phyloP scores from a whole-genome alignment of 2,329 filamentous ascomycete genomes.

The Claviceps sp. region DNA sequence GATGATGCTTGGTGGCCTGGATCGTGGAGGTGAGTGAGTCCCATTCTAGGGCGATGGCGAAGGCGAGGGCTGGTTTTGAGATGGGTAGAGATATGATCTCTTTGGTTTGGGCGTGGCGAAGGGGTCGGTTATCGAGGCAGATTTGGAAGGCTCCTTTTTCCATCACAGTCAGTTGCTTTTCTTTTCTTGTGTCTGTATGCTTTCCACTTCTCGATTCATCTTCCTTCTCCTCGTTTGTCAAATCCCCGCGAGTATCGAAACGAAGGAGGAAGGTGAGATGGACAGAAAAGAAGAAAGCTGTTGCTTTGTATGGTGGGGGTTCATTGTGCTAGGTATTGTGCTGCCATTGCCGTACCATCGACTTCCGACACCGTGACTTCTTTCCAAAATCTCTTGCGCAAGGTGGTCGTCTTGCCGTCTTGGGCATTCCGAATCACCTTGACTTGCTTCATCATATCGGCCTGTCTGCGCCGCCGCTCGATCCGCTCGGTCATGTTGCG shows the following conservation, averaged over 20 bases:
- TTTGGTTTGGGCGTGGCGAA: conserved; percentile 66
- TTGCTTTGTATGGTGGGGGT: no score
- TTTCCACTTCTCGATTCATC: not conserved
- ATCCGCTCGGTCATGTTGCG: conserved; percentile 30
- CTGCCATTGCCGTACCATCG: conserved; percentile 35
- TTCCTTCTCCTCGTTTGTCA: not conserved
- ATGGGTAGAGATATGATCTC: conserved; percentile 56
- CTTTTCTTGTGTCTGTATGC: not conserved
- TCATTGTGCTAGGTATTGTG: no score
- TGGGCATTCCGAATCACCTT: conserved; percentile 30
- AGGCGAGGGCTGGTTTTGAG: conserved; percentile 68
- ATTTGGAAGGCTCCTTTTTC: conserved; percentile 37
- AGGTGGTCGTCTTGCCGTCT: conserved; percentile 26
- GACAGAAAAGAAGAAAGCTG: no score
- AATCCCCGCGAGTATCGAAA: no score
- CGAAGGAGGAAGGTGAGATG: not conserved
- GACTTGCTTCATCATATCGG: conserved; percentile 39
- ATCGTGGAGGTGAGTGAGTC: conserved; percentile 69
- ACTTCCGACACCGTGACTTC: conserved; percentile 59
- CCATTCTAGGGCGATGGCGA: conserved; percentile 86
- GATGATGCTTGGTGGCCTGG: conserved; percentile 73
- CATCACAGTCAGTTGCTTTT: not conserved
- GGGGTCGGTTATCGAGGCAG: conserved; percentile 62
- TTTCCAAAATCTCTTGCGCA: conserved; percentile 77
- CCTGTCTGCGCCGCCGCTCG: conserved; percentile 39